Conservation (phyloP, 2,329 filamentous ascomycete genomes). For the Claviceps fusiformis region DNA sequence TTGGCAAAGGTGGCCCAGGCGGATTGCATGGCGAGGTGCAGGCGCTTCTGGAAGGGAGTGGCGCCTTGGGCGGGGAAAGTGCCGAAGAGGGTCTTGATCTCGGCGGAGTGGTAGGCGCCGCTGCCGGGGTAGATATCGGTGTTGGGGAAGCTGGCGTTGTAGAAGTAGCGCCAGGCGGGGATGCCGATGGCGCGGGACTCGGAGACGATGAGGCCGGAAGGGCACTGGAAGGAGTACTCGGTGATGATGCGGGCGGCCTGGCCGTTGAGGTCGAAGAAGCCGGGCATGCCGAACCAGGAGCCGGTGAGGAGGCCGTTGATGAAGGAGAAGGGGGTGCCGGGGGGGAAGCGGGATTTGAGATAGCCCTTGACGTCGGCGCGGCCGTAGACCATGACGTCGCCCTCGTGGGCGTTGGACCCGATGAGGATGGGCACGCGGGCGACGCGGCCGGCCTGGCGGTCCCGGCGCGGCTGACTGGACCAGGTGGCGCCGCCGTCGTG, state of each 20-base stretch:
- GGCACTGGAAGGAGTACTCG: conserved; percentile 12
- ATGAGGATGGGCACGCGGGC: conserved; percentile 13
- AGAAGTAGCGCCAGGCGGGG: conserved; percentile 30
- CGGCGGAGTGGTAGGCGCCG: conserved; percentile 31
- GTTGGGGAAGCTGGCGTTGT: conserved; percentile 34
- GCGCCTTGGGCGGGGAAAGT: conserved; percentile 12
- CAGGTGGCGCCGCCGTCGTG: conserved; percentile 12
- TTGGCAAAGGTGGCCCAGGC: conserved; percentile 18
- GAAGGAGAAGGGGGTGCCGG: neutral
- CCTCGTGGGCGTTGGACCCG: conserved; percentile 13
- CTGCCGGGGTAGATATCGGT: conserved; percentile 22
- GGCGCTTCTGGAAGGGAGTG: conserved; percentile 10
- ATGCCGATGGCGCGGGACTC: conserved; percentile 20
- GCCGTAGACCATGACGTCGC: conserved; percentile 2
- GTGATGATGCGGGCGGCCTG: conserved; percentile 10
- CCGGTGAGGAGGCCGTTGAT: conserved; percentile 2
- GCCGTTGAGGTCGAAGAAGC: conserved; percentile 9
- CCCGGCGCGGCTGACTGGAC: conserved; percentile 6
- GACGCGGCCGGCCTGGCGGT: conserved; percentile 7
- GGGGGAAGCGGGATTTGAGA: neutral
- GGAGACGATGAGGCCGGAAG: conserved; percentile 12
- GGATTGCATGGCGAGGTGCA: conserved; percentile 14
- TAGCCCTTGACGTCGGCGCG: neutral
- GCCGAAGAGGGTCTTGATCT: conserved; percentile 31
- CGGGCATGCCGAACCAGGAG: conserved; percentile 7